Conservation (phyloP, 768 basidiomycete genomes). For the Leccinum longicurvipes region DNA sequence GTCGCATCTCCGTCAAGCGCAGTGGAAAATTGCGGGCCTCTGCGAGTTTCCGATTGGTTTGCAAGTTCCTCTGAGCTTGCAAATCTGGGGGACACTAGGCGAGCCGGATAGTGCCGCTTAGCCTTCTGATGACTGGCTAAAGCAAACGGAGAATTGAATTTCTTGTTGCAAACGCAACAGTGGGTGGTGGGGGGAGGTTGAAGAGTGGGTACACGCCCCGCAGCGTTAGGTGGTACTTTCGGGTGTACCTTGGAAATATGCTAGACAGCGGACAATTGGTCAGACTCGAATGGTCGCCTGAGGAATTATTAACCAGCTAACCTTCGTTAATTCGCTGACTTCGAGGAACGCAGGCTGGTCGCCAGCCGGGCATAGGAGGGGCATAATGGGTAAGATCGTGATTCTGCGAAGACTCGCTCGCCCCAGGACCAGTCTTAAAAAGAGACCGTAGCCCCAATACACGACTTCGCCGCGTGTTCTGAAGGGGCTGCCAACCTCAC, state of each 20-base stretch:
- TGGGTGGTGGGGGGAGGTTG: conserved; percentile 9
- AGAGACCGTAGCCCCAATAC: conserved; percentile 30
- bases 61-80: conserved; percentile 1
- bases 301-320: conserved; percentile 3
- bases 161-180: conserved; percentile 27
- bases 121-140: conserved; percentile 21
- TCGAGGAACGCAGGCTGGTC: conserved; percentile 22
- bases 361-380: conserved; percentile 21
- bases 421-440: conserved; percentile 26
- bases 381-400: conserved; percentile 22
- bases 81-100: conserved; percentile 1
- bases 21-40: neutral
- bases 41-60: conserved; percentile 3
- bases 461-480: conserved; percentile 33
- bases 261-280: conserved; percentile 10
- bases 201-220: neutral
- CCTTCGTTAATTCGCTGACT: conserved; percentile 16
- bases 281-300: neutral
- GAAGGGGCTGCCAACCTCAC: conserved; percentile 26
- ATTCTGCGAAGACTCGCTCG: conserved; percentile 9
- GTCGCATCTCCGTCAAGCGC: neutral
- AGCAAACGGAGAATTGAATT: conserved; percentile 16
- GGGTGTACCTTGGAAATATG: conserved; percentile 22
- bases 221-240: neutral
- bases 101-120: conserved; percentile 20